phyloP scores from a whole-genome alignment of 2,329 filamentous ascomycete genomes.

The Albifimbria verrucaria region DNA sequence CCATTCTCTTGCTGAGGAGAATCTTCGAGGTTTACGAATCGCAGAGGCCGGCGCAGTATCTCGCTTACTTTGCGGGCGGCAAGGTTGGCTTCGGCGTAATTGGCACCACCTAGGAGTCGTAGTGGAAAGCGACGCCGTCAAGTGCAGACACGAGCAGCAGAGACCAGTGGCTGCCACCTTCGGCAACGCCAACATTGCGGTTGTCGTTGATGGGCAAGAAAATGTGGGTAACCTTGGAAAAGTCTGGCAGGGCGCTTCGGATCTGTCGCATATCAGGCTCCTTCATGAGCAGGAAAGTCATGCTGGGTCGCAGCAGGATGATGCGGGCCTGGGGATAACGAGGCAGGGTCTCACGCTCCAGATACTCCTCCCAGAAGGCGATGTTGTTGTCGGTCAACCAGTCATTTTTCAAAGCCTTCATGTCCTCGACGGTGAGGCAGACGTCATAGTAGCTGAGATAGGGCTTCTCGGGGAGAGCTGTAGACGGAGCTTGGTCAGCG shows the following conservation, averaged over 20 bases:
- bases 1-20: conserved; percentile 89
- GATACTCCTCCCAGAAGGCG: conserved; percentile 95
- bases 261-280: conserved; percentile 55
- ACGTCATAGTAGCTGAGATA: conserved; percentile 41
- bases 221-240: conserved; percentile 78
- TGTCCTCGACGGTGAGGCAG: conserved; percentile 76
- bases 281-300: conserved; percentile 88
- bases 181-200: conserved; percentile 69
- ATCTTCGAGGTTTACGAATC: conserved; percentile 80
- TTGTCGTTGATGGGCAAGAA: conserved; percentile 96
- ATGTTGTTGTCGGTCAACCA: conserved; percentile 99
- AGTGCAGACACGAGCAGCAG: conserved; percentile 84
- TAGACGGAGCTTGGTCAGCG: neutral
- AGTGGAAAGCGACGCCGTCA: conserved; percentile 92
- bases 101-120: conserved; percentile 80
- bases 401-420: conserved; percentile 83
- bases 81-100: conserved; percentile 68
- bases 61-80: conserved; percentile 67
- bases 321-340: conserved; percentile 82
- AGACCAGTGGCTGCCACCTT: conserved; percentile 93
- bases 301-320: conserved; percentile 83
- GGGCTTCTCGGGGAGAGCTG: conserved; percentile 47
- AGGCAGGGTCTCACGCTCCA: conserved; percentile 83
- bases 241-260: conserved; percentile 73
- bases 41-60: conserved; percentile 63